Base-by-base conservation (phyloP, 2,329 filamentous ascomycete genomes). In the Alternaria sp. region DNA sequence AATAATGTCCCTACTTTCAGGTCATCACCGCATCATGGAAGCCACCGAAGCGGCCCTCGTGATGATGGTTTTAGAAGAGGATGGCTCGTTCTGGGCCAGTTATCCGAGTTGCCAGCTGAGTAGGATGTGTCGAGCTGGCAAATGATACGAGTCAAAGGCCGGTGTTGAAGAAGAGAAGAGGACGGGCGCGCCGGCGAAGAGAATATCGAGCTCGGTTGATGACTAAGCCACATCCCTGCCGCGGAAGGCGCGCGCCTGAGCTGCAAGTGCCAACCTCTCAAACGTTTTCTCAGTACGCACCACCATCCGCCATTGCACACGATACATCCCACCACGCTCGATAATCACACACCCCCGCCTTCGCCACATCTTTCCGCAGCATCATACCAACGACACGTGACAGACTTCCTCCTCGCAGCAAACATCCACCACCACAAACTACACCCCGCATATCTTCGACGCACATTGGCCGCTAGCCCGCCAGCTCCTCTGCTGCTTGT, bases 21-120 rank as follows among this genome's bases (percentile, higher is more conserved):
- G 88, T 90, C 87, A 87, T 89, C 88, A 86, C 81, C 87, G 83
- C 79, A 83, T 90, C 88, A 86, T 90, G 88, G 84, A 84, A 84
- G 84, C 85, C 83, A 79, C 83, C 76, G 81, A 80, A 79, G 82
- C 81, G 85, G 83, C 87, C 87, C 88, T 93, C 90, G 88, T 89
- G 87, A 89, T 87, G 86, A 92, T 90, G 90, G 90, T 93, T 93
- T 93, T 93, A 90, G 84, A 90, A 88, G 87, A 87, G 89, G 86
- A 79, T 81, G 75, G 76, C 75, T 86, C 84, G 75, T 82, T 93
- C 90, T 92, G 83, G 90, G 91, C 90, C 87, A 81, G 86, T 87
- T 73, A 88, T 79, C 88, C 87, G 88, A 91, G 84, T 90, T 87
- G 86, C 84, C 88, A 90, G 87, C 84, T 85, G 86, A 87, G 86